Evolutionary conservation across 2,329 filamentous ascomycete genomes (phyloP).

Genomic region (Exutisphaerella laricina): DNA sequence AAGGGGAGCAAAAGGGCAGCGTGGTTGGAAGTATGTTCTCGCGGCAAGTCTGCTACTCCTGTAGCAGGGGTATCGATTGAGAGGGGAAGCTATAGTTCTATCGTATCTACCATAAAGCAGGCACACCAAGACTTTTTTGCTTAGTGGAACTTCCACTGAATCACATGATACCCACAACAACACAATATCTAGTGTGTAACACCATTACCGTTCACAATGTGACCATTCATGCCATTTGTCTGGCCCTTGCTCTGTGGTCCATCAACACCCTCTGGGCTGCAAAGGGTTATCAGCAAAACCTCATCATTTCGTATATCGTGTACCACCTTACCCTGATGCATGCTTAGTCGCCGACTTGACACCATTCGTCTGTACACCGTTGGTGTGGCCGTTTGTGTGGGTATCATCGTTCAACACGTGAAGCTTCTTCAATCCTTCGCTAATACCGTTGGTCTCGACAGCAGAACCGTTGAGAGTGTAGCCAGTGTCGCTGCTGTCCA

Average conservation of each 20-base stretch:
- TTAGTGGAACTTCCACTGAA: too few relatives aligned
- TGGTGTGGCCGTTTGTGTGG: slow-evolving; percentile 14
- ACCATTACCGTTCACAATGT: slow-evolving; percentile 14
- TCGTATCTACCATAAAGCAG: neutral
- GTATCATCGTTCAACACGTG: slow-evolving; percentile 35
- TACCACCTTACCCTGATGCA: slow-evolving; percentile 26
- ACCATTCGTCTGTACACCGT: slow-evolving; percentile 18
- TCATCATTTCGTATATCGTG: too few relatives aligned
- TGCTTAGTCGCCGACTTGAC: slow-evolving; percentile 26
- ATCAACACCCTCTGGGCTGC: slow-evolving; percentile 25
- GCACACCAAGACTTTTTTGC: slow-evolving; percentile 2
- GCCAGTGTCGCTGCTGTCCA: slow-evolving; percentile 64
- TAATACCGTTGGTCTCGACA: slow-evolving; percentile 31
- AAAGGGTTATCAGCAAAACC: neutral
- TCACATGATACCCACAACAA: too few relatives aligned
- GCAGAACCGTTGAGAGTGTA: slow-evolving; percentile 45
- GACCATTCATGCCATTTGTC: slow-evolving; percentile 17
- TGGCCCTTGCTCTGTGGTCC: slow-evolving; percentile 18
- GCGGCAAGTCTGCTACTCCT: neutral
- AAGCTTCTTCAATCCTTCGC: slow-evolving; percentile 28
- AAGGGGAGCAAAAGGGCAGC: neutral
- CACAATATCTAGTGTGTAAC: neutral
- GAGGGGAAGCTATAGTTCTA: too few relatives aligned
- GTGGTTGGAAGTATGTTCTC: neutral
- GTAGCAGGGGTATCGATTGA: neutral